Conservation (phyloP, 768 basidiomycete species). For the Daedaleopsis sinensis region DNA sequence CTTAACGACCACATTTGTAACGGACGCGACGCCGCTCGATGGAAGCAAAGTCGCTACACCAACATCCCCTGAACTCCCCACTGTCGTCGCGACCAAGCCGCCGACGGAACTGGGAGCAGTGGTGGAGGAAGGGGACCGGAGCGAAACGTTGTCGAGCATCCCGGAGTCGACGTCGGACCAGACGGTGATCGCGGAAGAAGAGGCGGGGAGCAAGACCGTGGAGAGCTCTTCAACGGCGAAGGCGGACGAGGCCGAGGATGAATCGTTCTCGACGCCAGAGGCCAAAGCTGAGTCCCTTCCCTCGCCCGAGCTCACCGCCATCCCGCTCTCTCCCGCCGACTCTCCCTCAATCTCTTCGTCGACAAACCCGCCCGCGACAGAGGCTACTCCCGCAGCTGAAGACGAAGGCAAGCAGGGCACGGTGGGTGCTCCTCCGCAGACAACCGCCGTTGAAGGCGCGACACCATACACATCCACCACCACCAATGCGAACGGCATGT, state of each 20-base stretch:
- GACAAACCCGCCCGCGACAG: background rate
- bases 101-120: background rate
- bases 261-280: background rate
- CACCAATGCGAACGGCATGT: too few species aligned
- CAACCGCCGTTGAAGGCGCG: too few species aligned
- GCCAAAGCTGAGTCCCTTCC: background rate
- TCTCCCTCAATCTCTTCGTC: background rate
- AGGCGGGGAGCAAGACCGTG: background rate
- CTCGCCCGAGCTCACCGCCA: background rate
- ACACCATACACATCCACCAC: too few species aligned
- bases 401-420: too few species aligned
- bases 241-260: background rate
- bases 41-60: constrained; percentile 4
- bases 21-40: constrained; percentile 1
- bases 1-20: constrained; percentile 5
- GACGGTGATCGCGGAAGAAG: background rate
- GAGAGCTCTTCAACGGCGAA: background rate
- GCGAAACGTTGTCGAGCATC: background rate
- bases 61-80: constrained; percentile 11
- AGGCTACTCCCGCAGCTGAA: too few species aligned
- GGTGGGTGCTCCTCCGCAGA: too few species aligned
- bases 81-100: constrained; percentile 12
- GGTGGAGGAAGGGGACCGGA: background rate
- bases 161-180: background rate
- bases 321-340: constrained; percentile 7